Conservation (phyloP, 2,329 filamentous ascomycete genomes). For the Fusarium coicis region DNA sequence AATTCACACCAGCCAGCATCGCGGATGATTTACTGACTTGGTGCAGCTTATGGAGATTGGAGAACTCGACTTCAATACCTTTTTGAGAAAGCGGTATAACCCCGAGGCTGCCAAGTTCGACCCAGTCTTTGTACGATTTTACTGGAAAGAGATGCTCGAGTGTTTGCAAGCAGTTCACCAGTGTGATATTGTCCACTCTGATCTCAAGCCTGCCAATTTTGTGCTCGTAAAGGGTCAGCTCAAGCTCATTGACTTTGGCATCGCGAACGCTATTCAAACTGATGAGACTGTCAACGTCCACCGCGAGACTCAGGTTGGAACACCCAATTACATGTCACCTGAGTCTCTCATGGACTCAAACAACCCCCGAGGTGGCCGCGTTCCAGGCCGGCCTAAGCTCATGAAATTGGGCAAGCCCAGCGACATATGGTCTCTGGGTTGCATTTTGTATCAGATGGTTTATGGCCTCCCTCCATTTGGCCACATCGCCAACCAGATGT, state of each 20-base stretch:
- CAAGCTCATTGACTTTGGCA: conserved; percentile 98
- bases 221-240: conserved; percentile 89
- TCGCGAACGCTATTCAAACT: conserved; percentile 94
- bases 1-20: conserved; percentile 48
- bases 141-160: conserved; percentile 99
- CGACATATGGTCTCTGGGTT: conserved; percentile 95
- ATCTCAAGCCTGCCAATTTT: conserved; percentile 97
- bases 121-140: conserved; percentile 91
- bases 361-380: conserved; percentile 61
- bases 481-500: conserved; percentile 88
- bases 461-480: conserved; percentile 97
- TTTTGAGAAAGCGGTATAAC: conserved; percentile 79
- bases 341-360: conserved; percentile 93
- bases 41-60: conserved; percentile 93
- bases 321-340: conserved; percentile 98
- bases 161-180: conserved; percentile 91
- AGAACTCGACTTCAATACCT: conserved; percentile 89
- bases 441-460: conserved; percentile 97
- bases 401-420: conserved; percentile 97
- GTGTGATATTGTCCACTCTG: conserved; percentile 93
- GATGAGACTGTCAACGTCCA: conserved; percentile 98
- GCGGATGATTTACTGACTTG: conserved; percentile 33
- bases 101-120: conserved; percentile 82
- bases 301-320: conserved; percentile 93
- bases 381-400: conserved; percentile 69